Conservation (phyloP, 2,329 filamentous ascomycete species). For the Curvularia spicifera region DNA sequence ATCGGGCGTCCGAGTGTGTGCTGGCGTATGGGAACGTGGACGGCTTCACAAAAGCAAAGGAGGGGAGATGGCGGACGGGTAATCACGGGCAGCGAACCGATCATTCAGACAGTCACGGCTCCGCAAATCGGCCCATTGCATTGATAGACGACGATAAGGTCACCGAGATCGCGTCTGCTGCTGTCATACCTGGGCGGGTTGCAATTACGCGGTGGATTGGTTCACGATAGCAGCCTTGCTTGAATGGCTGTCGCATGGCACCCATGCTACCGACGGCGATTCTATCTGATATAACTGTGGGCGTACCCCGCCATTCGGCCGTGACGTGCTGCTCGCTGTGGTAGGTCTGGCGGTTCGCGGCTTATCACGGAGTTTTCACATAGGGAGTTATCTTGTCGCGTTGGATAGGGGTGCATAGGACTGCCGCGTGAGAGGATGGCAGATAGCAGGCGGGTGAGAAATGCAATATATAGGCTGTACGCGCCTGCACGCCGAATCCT, state of each 20-base stretch:
- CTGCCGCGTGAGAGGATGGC: conserved; percentile 8
- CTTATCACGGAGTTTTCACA: conserved; percentile 27
- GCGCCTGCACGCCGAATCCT: conserved; percentile 9
- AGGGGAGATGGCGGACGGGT: conserved; percentile 20
- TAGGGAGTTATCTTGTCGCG: conserved; percentile 15
- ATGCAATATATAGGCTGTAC: conserved; percentile 20
- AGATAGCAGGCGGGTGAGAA: conserved; percentile 15
- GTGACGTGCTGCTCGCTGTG: conserved; percentile 14
- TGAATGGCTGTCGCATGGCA: conserved; percentile 12
- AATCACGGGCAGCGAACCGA: conserved; percentile 14
- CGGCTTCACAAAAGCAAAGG: conserved; percentile 9
- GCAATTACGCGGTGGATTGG: conserved; percentile 22
- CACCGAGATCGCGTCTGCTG: conserved; percentile 11
- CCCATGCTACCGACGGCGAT: conserved; percentile 4
- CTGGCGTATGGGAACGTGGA: conserved; percentile 8
- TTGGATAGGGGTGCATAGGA: conserved; percentile 8
- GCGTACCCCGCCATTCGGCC: conserved; percentile 30
- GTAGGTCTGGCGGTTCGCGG: conserved; percentile 14
- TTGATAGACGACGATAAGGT: conserved; percentile 44
- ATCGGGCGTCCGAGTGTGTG: conserved; percentile 10
- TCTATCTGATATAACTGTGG: conserved; percentile 3
- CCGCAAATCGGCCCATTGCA: conserved; percentile 42
- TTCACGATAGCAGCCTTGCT: conserved; percentile 23
- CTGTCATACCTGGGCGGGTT: conserved; percentile 16
- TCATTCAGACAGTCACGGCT: conserved; percentile 19